phyloP scores from a whole-genome alignment of 768 basidiomycete genomes.

The Serpula lacrymans region DNA sequence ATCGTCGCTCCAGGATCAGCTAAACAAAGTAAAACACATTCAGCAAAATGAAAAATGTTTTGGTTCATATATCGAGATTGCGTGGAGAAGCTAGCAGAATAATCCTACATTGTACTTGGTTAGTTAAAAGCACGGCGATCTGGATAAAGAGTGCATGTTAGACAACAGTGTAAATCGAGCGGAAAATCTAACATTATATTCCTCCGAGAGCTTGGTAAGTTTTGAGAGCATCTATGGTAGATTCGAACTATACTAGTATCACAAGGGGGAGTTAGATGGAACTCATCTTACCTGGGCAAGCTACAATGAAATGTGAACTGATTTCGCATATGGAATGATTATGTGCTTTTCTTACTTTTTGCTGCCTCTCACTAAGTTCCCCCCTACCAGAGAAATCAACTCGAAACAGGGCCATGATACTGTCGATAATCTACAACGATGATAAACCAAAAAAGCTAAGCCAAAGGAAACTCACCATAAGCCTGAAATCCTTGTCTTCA shows the following conservation, averaged over 20 bases:
- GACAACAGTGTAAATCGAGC: constrained; percentile 4
- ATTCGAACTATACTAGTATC: neutral
- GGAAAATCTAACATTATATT: constrained; percentile 79
- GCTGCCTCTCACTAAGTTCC: constrained; percentile 90
- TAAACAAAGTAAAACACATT: constrained; percentile 27
- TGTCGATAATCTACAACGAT: constrained; percentile 76
- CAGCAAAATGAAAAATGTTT: neutral
- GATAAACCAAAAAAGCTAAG: neutral
- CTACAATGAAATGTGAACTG: constrained; percentile 35
- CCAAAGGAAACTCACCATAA: constrained; percentile 45
- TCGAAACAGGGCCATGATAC: constrained; percentile 95
- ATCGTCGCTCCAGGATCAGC: constrained; percentile 94
- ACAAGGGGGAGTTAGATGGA: too few relatives aligned
- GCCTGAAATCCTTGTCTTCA: constrained; percentile 81
- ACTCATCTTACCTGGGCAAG: constrained; percentile 73
- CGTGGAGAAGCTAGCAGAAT: neutral
- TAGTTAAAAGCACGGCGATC: constrained; percentile 86
- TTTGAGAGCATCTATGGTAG: constrained; percentile 78
- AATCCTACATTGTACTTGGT: constrained; percentile 81
- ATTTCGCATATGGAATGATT: too few relatives aligned
- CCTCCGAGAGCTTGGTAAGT: constrained; percentile 87
- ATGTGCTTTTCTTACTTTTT: constrained; percentile 75
- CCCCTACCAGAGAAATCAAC: constrained; percentile 93
- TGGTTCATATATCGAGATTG: neutral
- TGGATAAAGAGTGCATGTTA: constrained; percentile 26